Evolutionary conservation across 1,139 yeast genomes (phyloP), one percentile per base, ranked within the genome.

Genomic region (Hansenula lynferdii): DNA sequence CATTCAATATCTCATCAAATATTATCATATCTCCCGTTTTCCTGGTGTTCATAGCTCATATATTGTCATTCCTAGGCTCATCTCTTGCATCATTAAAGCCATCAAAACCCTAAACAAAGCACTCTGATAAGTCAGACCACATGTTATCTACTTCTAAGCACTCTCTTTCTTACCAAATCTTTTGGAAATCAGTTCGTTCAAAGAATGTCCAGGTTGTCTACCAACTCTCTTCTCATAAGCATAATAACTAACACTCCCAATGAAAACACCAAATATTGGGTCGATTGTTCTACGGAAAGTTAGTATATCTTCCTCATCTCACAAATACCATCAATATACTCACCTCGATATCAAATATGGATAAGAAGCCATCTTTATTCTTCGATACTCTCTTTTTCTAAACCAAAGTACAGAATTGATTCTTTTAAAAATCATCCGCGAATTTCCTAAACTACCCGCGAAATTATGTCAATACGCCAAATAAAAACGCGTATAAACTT

Each of bases 181-280:
- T 48, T 65, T 64, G 25, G 40, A 36, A 5, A 73, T 43, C 43
- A 80, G 63, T 44, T 77, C 82, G 48, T 70, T 71, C 50, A 81
- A 61, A 4, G 70, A 56, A 44, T 79, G 84, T 4, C 85, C 86
- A 36, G 67, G 70, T 28, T 69, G 67, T 44, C 84, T 65, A 3
- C 72, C 75, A 2, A 67, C 68, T 46, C 85, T 63, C 41, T 56
- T 61, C 53, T 82, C 90, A 43, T 78, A 77, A 8, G 77, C 61
- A 45, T 73, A 78, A 54, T 77, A 82, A 4, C 86, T 77, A 6
- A 72, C 61, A 0, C 69, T 66, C 0, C 90, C 90, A 5, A 80
- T 69, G 0, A 67, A 58, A 1, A 80, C 51, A 2, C 82, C 87
- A 44, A 79, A 69, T 3, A 79, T 21, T 2, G 87, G 86, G 53